Base-by-base conservation (phyloP, 129 eudicot genomes). In the Glebionis coronaria region DNA sequence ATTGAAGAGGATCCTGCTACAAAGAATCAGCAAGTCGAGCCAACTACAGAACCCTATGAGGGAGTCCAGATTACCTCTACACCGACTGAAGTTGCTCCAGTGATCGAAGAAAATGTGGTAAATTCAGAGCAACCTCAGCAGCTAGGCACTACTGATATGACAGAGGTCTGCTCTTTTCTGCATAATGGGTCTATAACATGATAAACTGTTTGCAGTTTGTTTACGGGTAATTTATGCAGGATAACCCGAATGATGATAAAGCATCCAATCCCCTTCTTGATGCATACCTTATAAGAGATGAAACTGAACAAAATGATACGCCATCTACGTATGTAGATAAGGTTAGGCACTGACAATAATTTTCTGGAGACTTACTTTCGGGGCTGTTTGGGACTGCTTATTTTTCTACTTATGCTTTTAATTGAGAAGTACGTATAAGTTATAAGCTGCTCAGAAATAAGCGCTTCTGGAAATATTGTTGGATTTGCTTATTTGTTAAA, bases 261-360 rank as follows among this genome's bases (percentile, higher is more conserved):
- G 83, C 78, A 25, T 68, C 87, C n/a, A 68, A 58, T 76, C 66
- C 98, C 59, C 98, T 93, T 77, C 87, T 93, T 27, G 87, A 86
- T 53, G 88, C 68, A 46, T 88, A 93, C 70, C 52, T 42, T 61
- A 68, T 93, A 75, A 70, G 62, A 72, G 81, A 84, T 20, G 62
- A 77, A 23, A 59, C 64, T 67, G 88, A 69, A 67, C 83, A 76
- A 50, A 28, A 53, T 46, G 53, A 75, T 78, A 44, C 86, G 45
- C 67, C 71, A 63, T 79, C 86, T 56, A 65, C 79, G 25, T 27
- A 70, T 64, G 73, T 65, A 49, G 78, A 66, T 12, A 77, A 79
- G 94, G 90, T 83, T 72, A 53, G 82, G 19, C 56, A 12, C 23
- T 28, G 63, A 18, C 47, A 15, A 35, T 31, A 31, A 31, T 31